These are phyloP conservation scores for Spiromastix sp. DNA, from an alignment of 2,329 filamentous ascomycete species.

Conservation along the genomic window DNA sequence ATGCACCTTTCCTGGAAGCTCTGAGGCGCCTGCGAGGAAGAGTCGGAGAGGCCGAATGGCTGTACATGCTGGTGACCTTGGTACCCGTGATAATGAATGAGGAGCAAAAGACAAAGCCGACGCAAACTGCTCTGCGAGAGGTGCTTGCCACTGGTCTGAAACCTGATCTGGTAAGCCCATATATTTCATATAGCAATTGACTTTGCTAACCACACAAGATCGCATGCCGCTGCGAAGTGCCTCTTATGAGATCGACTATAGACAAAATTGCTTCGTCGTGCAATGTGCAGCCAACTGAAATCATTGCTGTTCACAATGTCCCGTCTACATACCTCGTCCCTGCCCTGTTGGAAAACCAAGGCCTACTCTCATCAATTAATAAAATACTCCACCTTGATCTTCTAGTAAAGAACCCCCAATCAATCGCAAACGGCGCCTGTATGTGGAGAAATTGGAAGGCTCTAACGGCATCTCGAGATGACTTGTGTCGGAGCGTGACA, in stretches of 20 bases:
- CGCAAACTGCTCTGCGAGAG: conserved; percentile 77
- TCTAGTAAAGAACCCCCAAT: conserved; percentile 41
- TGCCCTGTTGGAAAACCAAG: conserved; percentile 76
- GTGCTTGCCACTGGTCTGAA: conserved; percentile 69
- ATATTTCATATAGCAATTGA: no score
- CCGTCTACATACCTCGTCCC: conserved; percentile 89
- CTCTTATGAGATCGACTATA: conserved; percentile 62
- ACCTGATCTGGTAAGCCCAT: conserved; percentile 58
- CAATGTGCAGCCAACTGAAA: conserved; percentile 74
- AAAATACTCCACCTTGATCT: conserved; percentile 55
- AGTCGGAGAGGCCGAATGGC: conserved; percentile 65
- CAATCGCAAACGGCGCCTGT: conserved; percentile 52
- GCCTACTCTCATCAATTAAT: conserved; percentile 58
- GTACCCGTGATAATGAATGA: conserved; percentile 59
- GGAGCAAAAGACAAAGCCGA: conserved; percentile 95
- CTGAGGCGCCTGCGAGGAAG: conserved; percentile 64
- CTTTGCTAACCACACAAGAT: no score
- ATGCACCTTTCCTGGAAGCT: conserved; percentile 75
- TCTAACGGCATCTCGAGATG: conserved; percentile 57
- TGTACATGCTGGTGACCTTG: conserved; percentile 80
- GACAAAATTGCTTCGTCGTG: conserved; percentile 85
- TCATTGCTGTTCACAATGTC: conserved; percentile 80
- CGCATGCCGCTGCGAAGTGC: conserved; percentile 78
- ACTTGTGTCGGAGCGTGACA: conserved; percentile 57
- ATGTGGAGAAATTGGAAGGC: conserved; percentile 72